phyloP scores from a whole-genome alignment of 2,329 filamentous ascomycete genomes.

The Sporothrix humicola region DNA sequence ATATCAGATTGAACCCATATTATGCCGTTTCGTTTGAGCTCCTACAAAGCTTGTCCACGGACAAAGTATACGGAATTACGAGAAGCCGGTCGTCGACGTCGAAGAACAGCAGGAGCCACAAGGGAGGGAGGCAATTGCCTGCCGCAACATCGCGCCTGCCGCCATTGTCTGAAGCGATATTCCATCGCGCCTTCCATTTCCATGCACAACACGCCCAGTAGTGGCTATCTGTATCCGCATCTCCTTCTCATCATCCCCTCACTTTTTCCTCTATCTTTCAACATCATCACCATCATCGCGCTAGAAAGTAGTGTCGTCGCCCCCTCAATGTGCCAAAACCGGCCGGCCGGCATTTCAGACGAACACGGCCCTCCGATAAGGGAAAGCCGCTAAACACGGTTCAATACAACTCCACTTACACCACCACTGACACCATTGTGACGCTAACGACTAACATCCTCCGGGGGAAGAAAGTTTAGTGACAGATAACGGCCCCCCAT shows the following conservation, averaged over 20 bases:
- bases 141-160: conserved; percentile 15
- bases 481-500: conserved; percentile 1
- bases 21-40: neutral
- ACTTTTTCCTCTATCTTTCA: neutral
- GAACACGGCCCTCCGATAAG: neutral
- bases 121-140: conserved; percentile 3
- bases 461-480: neutral
- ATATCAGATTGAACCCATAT: neutral
- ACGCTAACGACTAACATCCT: neutral
- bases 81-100: neutral
- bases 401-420: neutral
- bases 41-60: neutral
- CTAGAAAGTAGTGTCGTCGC: neutral
- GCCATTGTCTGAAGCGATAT: neutral
- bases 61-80: conserved; percentile 8
- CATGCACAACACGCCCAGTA: neutral
- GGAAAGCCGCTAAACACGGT: neutral
- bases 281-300: too few species aligned
- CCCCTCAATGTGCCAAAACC: neutral
- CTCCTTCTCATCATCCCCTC: neutral
- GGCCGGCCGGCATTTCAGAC: conserved; percentile 26
- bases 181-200: conserved; percentile 17
- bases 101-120: neutral
- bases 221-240: conserved; percentile 10
- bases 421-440: neutral